Conservation (phyloP, 108 stramenopile species). For the Cyclotella kingstonii region DNA sequence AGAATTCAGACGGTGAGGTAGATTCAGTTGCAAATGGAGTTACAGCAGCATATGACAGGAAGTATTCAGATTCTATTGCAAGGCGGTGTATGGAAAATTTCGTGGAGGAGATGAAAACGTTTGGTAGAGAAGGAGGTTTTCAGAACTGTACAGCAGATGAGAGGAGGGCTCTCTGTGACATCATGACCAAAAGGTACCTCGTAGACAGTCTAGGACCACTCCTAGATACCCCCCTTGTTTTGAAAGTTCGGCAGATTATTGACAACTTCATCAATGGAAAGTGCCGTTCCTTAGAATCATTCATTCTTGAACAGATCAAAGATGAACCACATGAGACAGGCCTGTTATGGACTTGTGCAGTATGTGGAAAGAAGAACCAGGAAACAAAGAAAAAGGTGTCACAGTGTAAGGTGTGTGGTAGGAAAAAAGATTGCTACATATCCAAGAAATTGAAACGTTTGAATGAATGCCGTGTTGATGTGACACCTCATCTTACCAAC, state of each 20-base stretch:
- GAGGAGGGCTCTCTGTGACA: conserved; percentile 3
- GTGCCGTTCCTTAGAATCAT: conserved; percentile 15
- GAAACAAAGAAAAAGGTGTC: conserved; percentile 7
- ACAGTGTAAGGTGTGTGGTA: conserved; percentile 10
- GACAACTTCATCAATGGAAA: conserved; percentile 12
- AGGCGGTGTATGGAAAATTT: conserved; percentile 25
- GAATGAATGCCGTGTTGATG: conserved; percentile 13
- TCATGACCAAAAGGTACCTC: conserved; percentile 2
- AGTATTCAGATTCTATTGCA: not conserved
- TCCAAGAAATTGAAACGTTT: conserved; percentile 9
- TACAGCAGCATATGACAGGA: not conserved
- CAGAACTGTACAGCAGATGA: conserved; percentile 1
- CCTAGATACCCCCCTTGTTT: conserved; percentile 6
- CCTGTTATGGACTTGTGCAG: conserved; percentile 11
- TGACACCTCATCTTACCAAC: conserved; percentile 11
- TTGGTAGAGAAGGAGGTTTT: conserved; percentile 9
- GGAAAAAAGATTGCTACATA: not conserved
- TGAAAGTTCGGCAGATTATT: conserved; percentile 10
- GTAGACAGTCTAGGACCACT: not conserved
- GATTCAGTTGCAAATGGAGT: not conserved
- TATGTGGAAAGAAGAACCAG: conserved; percentile 17
- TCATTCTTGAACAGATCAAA: conserved; percentile 4
- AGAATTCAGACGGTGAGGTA: too few relatives aligned
- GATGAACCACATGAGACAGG: not conserved
- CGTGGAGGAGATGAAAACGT: conserved; percentile 18